Percentiles rank a stretch among this genome's conserved stretches.
These are phyloP conservation scores for Globisporangium canariense DNA, from an alignment of 352 stramenopile genomes.

Conservation along the genomic window DNA sequence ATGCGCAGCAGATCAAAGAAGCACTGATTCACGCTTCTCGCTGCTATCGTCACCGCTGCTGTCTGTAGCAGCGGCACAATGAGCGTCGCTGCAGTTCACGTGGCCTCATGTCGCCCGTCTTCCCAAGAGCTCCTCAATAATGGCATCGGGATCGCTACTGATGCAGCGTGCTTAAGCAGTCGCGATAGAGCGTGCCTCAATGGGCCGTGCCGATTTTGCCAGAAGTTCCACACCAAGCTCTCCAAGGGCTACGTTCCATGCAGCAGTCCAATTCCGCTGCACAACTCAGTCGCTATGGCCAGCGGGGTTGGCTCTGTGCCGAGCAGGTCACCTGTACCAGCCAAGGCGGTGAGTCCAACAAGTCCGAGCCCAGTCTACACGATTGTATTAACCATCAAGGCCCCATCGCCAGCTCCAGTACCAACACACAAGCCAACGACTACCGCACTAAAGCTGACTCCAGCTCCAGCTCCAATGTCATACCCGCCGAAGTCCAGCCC, in stretches of 20 bases:
- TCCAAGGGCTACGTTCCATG: conserved; percentile 1
- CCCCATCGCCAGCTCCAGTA: background rate
- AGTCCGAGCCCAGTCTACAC: background rate
- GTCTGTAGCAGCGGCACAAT: background rate
- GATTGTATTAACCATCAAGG: background rate
- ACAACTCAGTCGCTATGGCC: background rate
- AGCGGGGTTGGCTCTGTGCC: background rate
- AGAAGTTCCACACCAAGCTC: conserved; percentile 5
- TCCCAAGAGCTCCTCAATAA: background rate
- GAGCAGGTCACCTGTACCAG: background rate
- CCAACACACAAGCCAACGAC: background rate
- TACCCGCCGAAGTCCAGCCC: no score
- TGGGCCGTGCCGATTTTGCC: conserved; percentile 2
- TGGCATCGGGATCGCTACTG: conserved; percentile 2
- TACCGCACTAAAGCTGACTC: background rate
- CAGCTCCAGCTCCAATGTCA: background rate
- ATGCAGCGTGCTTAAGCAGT: background rate
- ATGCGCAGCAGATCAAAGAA: no score
- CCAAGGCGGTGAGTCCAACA: no score
- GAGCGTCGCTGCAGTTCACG: background rate
- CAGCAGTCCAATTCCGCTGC: background rate
- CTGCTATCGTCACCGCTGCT: background rate
- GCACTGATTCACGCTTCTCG: background rate
- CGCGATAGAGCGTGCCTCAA: background rate
- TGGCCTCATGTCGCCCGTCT: background rate